Evolutionary conservation across 805 yeast genomes (phyloP), one percentile per base, ranked within the genome.

Genomic region (Candida manassasensis): DNA sequence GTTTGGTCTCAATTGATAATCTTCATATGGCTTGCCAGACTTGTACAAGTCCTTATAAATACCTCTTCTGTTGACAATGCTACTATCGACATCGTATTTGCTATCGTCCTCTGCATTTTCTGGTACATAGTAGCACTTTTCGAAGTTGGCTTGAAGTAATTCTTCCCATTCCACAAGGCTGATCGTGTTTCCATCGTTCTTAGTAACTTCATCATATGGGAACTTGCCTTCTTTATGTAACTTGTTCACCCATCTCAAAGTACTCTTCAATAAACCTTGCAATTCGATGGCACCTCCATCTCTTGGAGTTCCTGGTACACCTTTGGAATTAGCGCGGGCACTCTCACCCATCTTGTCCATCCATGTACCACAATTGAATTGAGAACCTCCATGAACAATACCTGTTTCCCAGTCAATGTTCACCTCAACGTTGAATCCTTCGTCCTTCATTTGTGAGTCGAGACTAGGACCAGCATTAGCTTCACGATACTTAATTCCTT

Each of bases 341-440:
- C 95, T 84, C 63, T 93, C 97, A 17, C 98, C 98, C 97, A 90
- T 90, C 63, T 90, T 90, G 61, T 90, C 98, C 96, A 89, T 90
- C 98, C 98, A 90, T 0, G 98, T 93, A 15, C 98, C 98, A 65
- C 98, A 90, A 55, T 90, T 90, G 56, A 63, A 77, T 57, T 84
- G 95, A 32, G 85, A 84, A 2, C 98, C 97, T 30, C 97, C 98
- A 56, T 78, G 83, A 3, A 89, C 66, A 19, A 93, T 63, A 1
- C 98, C 98, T 9, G 84, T 88, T 0, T 65, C 50, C 97, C 97
- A 90, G 55, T 90, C 97, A 29, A 89, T 87, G 39, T 61, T 50
- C 2, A 89, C 73, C 43, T 76, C 73, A 29, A 90, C 89, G 55
- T 90, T 83, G 67, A 90, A 90, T 0, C 98, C 98, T 50, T 84